Evolutionary conservation across 345 rosid genomes (phyloP), one percentile per base, ranked within the genome.

Genomic region (Syzygium aqueum): DNA sequence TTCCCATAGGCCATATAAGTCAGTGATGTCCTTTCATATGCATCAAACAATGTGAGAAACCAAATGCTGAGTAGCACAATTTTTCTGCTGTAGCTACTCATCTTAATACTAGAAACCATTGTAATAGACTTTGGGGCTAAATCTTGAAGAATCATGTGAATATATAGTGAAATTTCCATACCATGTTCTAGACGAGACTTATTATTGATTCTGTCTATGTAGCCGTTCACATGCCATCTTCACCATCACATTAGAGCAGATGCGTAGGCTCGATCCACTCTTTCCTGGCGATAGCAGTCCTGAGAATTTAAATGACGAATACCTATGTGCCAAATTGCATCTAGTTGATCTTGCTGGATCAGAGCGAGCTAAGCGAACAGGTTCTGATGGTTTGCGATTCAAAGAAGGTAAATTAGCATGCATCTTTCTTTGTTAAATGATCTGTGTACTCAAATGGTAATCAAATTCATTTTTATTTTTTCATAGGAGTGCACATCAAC

Each of bases 211-310:
- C 82, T 88, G 85, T 52, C 77, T 85, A 27, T 90, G 88, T 90
- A 97, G 99, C 92, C 99, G 99, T 86, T 97, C 99, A 85, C 99
- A 97, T 94, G 99, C 99, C 52, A 97, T 97, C 89, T 97, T 97
- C 91, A 97, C 99, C 89, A 95, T 97, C 93, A 95, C 98, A 37
- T 89, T 97, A 89, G 98, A 97, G 97, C 98, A 96, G 91, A 95
- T 97, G 96, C 96, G 91, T 25, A 96, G 95, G 92, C 91, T 91
- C 89, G 92, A 90, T 90, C 93, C 97, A 86, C 86, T 92, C 85
- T 86, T 92, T 88, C 88, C 93, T 27, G 95, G 95, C 85, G 94
- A 95, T 63, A 89, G 91, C 87, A 57, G 89, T 90, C 90, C 91
- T 89, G 98, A 92, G 86, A 89, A 89, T 88, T 92, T 94, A 93